Base-by-base conservation (phyloP, 495 filamentous ascomycete species). In the Penicillium verhagenii region DNA sequence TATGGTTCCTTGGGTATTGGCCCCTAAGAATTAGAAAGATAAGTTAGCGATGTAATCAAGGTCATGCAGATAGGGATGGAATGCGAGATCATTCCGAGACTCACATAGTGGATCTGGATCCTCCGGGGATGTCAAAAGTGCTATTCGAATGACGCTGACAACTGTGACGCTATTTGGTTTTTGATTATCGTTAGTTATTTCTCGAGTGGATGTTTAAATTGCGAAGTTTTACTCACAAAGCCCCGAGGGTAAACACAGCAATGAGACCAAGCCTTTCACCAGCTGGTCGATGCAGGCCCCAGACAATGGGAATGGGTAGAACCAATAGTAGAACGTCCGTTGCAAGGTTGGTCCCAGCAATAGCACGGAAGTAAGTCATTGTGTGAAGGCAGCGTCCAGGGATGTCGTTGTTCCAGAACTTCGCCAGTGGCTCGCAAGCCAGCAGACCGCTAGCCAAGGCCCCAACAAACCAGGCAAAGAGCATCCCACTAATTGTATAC, bases 271-370 rank as follows among this genome's bases (percentile, higher is more conserved):
- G 13, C 42, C 62, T 69, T 52, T 71, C 65, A 6, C 56, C 54
- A 24, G 18, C 51, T 18, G 65, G 54, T 37, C 63, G 61, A 18
- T 59, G 59, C 6, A 71, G 45, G 3, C 44, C 53, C 50, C 53
- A 58, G 21, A 72, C 57, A 56, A 62, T 65, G 11, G 67, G 67
- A 3, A 72, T 28, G 9, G 68, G 69, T 1, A 72, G 28, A 39
- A 58, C 59, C 8, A 72, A 23, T 19, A 72, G 63, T 8, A 53
- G 48, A n/a, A 71, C 44, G n/a, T 72, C 65, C 9, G 61, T 69
- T 3, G 69, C n/a, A 16, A 74, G 47, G 19, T 68, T 59, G 9
- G 59, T 51, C 9, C 55, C 56, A 14, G 40, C 48, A 35, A 49
- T 31, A 21, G 50, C 38, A 6, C 47, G 50, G 28, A 65, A 65